Percentiles rank a stretch among this genome's conserved stretches.
These are phyloP conservation scores for Podila epigama DNA, from an alignment of 192 early-diverging fungal species.

Conservation along the genomic window DNA sequence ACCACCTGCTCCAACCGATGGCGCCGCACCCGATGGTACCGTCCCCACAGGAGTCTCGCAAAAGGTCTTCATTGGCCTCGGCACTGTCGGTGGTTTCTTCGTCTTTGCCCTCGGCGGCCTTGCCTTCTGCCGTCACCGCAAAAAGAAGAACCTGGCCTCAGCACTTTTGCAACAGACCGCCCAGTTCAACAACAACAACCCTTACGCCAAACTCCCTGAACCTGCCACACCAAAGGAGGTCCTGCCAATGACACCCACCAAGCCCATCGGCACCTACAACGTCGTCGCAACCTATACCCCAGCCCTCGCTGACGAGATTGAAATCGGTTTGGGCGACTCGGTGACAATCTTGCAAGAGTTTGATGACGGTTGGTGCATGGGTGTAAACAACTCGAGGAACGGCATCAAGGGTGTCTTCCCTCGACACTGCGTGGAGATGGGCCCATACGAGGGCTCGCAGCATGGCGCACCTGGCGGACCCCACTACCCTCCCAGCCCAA, in stretches of 20 bases:
- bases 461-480: slow-evolving; percentile 22
- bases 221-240: slow-evolving; percentile 19
- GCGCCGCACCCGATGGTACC: not conserved
- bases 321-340: slow-evolving; percentile 59
- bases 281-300: slow-evolving; percentile 59
- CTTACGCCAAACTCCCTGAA: slow-evolving; percentile 38
- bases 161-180: slow-evolving; percentile 34
- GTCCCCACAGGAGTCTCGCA: slow-evolving; percentile 16
- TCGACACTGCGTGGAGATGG: slow-evolving; percentile 57
- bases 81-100: slow-evolving; percentile 29
- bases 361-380: slow-evolving; percentile 69
- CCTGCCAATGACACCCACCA: slow-evolving; percentile 28
- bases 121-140: slow-evolving; percentile 37
- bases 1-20: not conserved
- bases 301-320: slow-evolving; percentile 63
- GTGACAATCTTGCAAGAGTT: slow-evolving; percentile 60
- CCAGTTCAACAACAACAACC: slow-evolving; percentile 51
- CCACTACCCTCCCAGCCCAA: slow-evolving; percentile 29
- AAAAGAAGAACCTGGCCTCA: slow-evolving; percentile 39
- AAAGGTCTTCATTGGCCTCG: slow-evolving; percentile 28
- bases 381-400: slow-evolving; percentile 57
- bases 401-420: slow-evolving; percentile 63
- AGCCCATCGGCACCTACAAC: slow-evolving; percentile 52
- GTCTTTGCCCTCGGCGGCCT: slow-evolving; percentile 33
- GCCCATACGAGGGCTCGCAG: slow-evolving; percentile 23